Evolutionary conservation across 495 filamentous ascomycete species (phyloP).

Genomic region (Wilcoxina mikolae): DNA sequence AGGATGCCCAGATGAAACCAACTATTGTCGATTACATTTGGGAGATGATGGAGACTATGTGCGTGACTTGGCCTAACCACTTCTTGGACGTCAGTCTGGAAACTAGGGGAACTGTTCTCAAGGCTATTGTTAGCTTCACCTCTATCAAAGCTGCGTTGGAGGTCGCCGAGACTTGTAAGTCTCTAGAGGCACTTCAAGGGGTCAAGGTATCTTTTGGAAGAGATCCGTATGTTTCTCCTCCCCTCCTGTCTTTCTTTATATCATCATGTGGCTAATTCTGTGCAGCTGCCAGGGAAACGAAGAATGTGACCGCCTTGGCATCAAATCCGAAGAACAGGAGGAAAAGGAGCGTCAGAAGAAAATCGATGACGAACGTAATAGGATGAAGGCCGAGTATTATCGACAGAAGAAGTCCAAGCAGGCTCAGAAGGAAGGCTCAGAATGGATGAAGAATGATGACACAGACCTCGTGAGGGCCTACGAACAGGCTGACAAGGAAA

Average conservation of each 20-base stretch:
- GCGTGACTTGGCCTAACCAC: not conserved
- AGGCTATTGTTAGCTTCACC: not conserved
- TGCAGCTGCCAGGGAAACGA: not conserved
- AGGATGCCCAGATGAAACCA: not conserved
- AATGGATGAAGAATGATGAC: not conserved
- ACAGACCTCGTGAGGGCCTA: not conserved
- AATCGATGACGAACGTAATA: not conserved
- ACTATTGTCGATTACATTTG: constrained; percentile 1
- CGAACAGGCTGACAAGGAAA: too few relatives aligned
- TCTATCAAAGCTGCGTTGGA: not conserved
- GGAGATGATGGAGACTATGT: not conserved
- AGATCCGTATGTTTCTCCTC: not conserved
- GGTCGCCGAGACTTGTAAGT: not conserved
- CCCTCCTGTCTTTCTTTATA: not conserved
- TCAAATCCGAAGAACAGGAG: not conserved
- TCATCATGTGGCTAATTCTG: not conserved
- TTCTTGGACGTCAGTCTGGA: constrained; percentile 2
- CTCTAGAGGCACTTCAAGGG: not conserved
- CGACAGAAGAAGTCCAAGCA: not conserved
- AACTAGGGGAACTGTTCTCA: not conserved
- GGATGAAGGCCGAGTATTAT: not conserved
- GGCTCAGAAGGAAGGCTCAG: not conserved
- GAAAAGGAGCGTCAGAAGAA: not conserved
- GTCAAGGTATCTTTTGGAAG: not conserved
- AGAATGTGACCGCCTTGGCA: not conserved